Base-by-base conservation (phyloP, 352 stramenopile genomes). In the Phytophthora litchii region DNA sequence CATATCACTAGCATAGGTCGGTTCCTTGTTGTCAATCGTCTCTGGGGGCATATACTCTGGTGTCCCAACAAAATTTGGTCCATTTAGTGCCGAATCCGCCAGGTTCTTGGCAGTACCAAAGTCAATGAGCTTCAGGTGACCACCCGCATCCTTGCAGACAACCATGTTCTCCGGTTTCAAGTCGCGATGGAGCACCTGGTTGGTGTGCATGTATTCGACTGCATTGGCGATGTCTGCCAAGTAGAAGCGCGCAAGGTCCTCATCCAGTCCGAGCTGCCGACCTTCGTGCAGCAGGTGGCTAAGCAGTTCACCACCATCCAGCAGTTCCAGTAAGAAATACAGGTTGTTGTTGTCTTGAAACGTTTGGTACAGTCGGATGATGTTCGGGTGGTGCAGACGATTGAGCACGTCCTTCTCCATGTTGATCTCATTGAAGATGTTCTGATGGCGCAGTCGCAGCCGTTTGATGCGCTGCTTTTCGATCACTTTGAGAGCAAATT, bases 381-480 rank as follows among this genome's bases (percentile, higher is more conserved):
- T 91, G 67, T 96, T 96, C 9, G 92, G 83, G 61, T 98, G 94
- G 41, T 71, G 72, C 47, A 96, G 74, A 46, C 68, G 75, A 63
- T 94, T 96, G 23, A 97, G 86, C 59, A 98, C 92, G 17, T 97
- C 76, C 68, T 97, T 95, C 79, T 99, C 97, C 96, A 99, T 99
- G 43, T 95, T 81, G 64, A 99, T 98, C 78, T 99, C 97, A 74
- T 99, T 99, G 71, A 97, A 96, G 10, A 99, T 96, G 70, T 99
- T 99, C 35, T 92, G 91, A 76, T 99, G 97, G 55, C 97, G 92
- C 35, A 92, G 69, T 59, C 86, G 86, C 46, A 97, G 69, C 3
- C 88, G 78, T 55, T 93, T 92, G 34, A 96, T 83, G 52, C 87
- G 82, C 60, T 89, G 72, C 68, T 96, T 97, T 59, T 97, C 89